Evolutionary conservation across 2,329 filamentous ascomycete species (phyloP).

Genomic region (Phialocephala sp.): DNA sequence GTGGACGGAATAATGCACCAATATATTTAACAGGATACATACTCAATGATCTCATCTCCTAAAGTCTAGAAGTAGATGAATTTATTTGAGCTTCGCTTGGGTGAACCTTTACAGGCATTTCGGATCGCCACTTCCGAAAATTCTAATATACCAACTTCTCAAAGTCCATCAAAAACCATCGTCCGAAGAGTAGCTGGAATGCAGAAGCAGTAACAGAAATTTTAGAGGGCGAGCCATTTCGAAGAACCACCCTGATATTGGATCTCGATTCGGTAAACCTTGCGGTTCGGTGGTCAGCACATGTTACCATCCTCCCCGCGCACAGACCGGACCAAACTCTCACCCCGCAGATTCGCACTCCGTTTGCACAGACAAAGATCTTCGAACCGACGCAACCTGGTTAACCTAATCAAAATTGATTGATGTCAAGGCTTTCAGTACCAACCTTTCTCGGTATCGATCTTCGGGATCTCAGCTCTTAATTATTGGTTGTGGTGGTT

Average conservation of each 20-base stretch:
- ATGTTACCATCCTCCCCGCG: not conserved
- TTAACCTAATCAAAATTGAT: not conserved
- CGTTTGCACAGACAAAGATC: not conserved
- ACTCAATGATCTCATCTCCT: no score
- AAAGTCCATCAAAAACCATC: not conserved
- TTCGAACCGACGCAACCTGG: not conserved
- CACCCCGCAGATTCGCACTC: not conserved
- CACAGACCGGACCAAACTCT: not conserved
- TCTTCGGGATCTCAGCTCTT: not conserved
- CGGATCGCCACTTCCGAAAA: not conserved
- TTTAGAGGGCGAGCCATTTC: not conserved
- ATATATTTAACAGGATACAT: no score
- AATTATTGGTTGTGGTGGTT: not conserved
- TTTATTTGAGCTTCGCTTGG: no score
- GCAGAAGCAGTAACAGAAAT: not conserved
- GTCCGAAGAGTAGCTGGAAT: not conserved
- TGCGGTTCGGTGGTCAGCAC: not conserved
- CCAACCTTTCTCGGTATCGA: not conserved
- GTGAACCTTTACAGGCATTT: not conserved
- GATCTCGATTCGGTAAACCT: not conserved
- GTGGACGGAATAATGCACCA: no score
- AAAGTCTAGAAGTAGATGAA: no score
- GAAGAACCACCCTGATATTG: not conserved
- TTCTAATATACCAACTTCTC: not conserved
- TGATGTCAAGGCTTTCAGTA: not conserved